Conservation (phyloP, 257 asterid species). For the Solanum corneliomulleri region DNA sequence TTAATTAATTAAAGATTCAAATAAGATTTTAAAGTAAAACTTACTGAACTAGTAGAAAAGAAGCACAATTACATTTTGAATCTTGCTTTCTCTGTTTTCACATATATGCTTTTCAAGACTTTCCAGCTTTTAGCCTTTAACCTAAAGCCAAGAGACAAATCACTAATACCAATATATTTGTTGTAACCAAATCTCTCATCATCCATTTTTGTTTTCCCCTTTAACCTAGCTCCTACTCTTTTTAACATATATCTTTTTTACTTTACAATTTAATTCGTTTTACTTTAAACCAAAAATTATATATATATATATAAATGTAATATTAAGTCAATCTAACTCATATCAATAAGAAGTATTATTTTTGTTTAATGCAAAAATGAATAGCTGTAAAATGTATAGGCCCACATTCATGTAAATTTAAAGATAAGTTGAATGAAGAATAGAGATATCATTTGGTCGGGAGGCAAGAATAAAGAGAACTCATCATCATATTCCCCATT, state of each 20-base stretch:
- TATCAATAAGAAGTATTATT: neutral
- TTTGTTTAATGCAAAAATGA: neutral
- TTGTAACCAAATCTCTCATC: neutral
- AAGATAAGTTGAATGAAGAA: neutral
- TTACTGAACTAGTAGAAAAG: neutral
- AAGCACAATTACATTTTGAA: neutral
- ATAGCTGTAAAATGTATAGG: neutral
- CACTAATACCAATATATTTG: conserved; percentile 3
- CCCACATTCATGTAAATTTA: conserved; percentile 5
- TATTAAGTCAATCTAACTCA: too few relatives aligned
- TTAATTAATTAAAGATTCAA: neutral
- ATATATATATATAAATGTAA: too few relatives aligned
- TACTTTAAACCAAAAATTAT: too few relatives aligned
- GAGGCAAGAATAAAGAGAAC: neutral
- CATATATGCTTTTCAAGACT: conserved; percentile 25
- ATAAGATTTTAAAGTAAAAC: neutral
- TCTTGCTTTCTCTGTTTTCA: conserved; percentile 1
- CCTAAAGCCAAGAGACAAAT: conserved; percentile 34
- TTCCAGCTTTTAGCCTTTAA: conserved; percentile 11
- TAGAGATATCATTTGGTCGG: neutral
- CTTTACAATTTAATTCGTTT: too few relatives aligned
- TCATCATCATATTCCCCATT: neutral
- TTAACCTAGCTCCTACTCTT: neutral
- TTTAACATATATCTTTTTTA: neutral
- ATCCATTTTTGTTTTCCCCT: neutral